Conservation (phyloP, 495 filamentous ascomycete genomes). For the Lepraria neglecta region DNA sequence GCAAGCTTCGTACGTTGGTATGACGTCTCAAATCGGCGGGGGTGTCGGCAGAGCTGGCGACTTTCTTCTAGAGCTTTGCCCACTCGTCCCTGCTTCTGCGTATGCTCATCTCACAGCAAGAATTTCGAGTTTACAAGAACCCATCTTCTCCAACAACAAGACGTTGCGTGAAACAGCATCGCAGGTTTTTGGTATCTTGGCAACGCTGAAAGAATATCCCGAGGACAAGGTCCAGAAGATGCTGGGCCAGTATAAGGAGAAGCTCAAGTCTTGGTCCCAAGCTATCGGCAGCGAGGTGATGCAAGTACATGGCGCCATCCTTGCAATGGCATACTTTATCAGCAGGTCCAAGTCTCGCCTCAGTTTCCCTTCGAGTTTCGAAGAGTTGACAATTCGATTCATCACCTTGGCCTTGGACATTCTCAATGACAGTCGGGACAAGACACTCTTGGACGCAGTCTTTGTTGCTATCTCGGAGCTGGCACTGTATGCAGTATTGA, state of each 20-base stretch:
- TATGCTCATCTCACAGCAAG: constrained; percentile 46
- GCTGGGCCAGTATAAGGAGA: constrained; percentile 37
- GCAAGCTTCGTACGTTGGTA: constrained; percentile 51
- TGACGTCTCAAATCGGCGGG: constrained; percentile 43
- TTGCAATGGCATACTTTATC: constrained; percentile 52
- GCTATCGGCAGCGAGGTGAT: constrained; percentile 57
- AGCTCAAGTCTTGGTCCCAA: constrained; percentile 44
- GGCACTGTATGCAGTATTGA: constrained; percentile 59
- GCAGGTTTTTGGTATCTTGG: constrained; percentile 70
- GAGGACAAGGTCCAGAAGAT: constrained; percentile 36
- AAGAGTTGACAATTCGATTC: constrained; percentile 35
- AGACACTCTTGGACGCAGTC: constrained; percentile 52
- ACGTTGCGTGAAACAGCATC: constrained; percentile 57
- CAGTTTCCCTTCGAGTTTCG: constrained; percentile 30
- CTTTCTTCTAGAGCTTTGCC: constrained; percentile 61
- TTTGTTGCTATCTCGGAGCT: constrained; percentile 67
- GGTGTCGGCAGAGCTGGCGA: constrained; percentile 50
- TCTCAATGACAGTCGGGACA: constrained; percentile 47
- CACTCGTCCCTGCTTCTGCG: constrained; percentile 50
- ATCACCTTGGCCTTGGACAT: constrained; percentile 42
- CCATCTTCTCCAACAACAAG: constrained; percentile 62
- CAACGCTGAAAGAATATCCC: constrained; percentile 51
- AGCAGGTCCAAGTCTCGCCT: constrained; percentile 52
- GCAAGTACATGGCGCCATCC: constrained; percentile 53
- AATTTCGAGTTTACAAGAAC: constrained; percentile 45